Percentiles rank a stretch among this genome's conserved stretches.
phyloP scores from a whole-genome alignment of 305 asterid species.

The Petunia hybrid region DNA sequence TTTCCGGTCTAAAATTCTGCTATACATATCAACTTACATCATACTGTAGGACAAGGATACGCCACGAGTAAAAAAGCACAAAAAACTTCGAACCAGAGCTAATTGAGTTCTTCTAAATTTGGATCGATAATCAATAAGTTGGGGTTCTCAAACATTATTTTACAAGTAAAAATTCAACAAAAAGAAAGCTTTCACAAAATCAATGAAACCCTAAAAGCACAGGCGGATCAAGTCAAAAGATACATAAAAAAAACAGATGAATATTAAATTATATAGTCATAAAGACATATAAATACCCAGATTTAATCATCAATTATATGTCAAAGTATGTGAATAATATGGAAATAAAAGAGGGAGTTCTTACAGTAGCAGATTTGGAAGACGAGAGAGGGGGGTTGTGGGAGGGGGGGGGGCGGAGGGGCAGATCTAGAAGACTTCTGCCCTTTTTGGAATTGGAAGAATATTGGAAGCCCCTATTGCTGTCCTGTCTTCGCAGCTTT shows the following conservation, averaged over 20 bases:
- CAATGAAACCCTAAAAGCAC: not conserved
- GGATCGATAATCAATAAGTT: not conserved
- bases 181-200: not conserved
- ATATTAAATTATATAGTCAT: too few species aligned
- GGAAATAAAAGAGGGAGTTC: not conserved
- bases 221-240: not conserved
- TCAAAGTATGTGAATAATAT: not conserved
- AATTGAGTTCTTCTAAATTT: not conserved
- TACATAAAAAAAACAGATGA: not conserved
- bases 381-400: not conserved
- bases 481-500: too few species aligned
- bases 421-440: too few species aligned
- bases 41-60: not conserved
- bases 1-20: not conserved
- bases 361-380: not conserved
- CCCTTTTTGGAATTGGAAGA: too few species aligned
- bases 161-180: not conserved
- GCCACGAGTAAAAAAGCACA: too few species aligned
- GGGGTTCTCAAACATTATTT: not conserved
- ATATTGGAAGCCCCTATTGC: too few species aligned
- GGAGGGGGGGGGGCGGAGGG: not conserved
- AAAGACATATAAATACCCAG: not conserved
- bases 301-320: not conserved
- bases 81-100: not conserved
- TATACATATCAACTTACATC: not conserved